Conservation (phyloP, 2,329 filamentous ascomycete genomes). For the Tolypocladium guangdongense region DNA sequence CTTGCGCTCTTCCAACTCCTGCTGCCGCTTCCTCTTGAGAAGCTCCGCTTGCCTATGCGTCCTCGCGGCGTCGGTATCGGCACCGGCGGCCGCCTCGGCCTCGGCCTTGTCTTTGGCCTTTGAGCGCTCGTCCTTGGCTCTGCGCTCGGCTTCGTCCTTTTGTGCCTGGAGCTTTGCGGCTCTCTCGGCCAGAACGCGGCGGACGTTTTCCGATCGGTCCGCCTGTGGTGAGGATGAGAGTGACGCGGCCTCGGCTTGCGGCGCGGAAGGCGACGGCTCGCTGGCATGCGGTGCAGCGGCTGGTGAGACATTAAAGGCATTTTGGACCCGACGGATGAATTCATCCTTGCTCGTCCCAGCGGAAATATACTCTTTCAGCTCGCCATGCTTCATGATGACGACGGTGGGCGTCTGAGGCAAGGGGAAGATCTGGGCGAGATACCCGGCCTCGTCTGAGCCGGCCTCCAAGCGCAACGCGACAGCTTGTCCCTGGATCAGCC, state of each 20-base stretch:
- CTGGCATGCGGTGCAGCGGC: conserved; percentile 5
- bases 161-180: conserved; percentile 31
- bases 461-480: conserved; percentile 60
- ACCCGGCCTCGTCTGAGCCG: conserved; percentile 70
- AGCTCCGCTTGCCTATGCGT: conserved; percentile 39
- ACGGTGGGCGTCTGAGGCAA: conserved; percentile 69
- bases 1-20: conserved; percentile 56
- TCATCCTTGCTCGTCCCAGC: conserved; percentile 53
- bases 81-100: conserved; percentile 25
- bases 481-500: conserved; percentile 48
- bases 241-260: conserved; percentile 7
- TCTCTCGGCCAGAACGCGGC: conserved; percentile 37
- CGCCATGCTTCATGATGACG: conserved; percentile 68
- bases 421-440: conserved; percentile 72
- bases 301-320: conserved; percentile 18
- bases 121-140: conserved; percentile 37
- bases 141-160: conserved; percentile 32
- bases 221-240: conserved; percentile 10
- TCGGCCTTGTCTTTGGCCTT: conserved; percentile 35
- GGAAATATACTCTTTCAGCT: conserved; percentile 66
- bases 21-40: conserved; percentile 52
- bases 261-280: background rate
- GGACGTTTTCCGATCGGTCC: conserved; percentile 21
- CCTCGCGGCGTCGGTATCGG: conserved; percentile 16
- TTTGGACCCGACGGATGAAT: conserved; percentile 40